Evolutionary conservation across 805 yeast genomes (phyloP), one percentile per base, ranked within the genome.

Genomic region (Wickerhamiella lipophila): DNA sequence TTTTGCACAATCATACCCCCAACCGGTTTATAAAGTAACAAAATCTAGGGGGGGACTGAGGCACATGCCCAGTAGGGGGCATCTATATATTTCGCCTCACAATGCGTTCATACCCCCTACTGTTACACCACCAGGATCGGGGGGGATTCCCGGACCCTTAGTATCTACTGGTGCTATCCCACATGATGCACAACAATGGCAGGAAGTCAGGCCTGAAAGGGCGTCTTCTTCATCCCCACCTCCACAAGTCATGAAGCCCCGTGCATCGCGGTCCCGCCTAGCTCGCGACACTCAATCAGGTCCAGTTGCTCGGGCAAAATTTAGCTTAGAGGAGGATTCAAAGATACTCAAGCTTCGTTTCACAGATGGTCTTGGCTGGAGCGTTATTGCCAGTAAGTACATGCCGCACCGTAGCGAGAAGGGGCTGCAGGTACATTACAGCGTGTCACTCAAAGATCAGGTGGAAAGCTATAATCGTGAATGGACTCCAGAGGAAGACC

Each of bases 331-430:
- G 26, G 65, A 61, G 30, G 65, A 61, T 49, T 51, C 47, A 12
- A 52, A 55, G 21, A 51, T 61, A 15, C 50, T 60, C 21, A 50
- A 52, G 40, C 69, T 83, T 57, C 83, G 83, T 60, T 89, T 82
- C 60, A 75, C 76, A 44, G 81, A 78, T 59, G 79, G 79, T 58
- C 68, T 82, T 56, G 87, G 92, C 0, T 83, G 94, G 94, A 75
- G 82, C 60, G 86, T 82, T 54, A 83, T 83, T 40, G 78, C 88
- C 1, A 16, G 23, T 15, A 71, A 78, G 39, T 81, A 79, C 57
- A 82, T 83, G 61, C 71, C 75, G 26, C 79, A 79, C 59, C 68
- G 94, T 58, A 81, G 92, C 1, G 83, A 89, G 18, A 84, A 83
- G 56, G 87, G 89, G 1, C 80, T 89, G 52, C 92, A 83, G 65